Evolutionary conservation across 1,284 basidiomycete genomes (phyloP).

Genomic region (Sanghuangporus baumii): DNA sequence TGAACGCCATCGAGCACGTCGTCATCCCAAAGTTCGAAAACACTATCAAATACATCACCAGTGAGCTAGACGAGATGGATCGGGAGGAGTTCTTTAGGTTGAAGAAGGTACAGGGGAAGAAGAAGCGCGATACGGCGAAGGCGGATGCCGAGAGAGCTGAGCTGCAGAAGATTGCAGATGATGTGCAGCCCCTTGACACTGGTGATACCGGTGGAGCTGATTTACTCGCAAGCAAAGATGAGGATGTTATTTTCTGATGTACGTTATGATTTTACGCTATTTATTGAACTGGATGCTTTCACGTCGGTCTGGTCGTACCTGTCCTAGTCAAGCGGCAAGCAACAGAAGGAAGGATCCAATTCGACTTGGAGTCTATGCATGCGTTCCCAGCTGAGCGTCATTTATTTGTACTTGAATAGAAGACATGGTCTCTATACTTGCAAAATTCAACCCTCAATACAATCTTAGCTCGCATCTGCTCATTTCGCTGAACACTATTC

Average conservation of each 20-base stretch:
- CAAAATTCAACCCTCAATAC: no score
- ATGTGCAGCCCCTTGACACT: constrained; percentile 27
- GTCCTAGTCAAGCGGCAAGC: no score
- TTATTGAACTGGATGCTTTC: not conserved
- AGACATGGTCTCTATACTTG: no score
- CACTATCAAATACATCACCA: constrained; percentile 95
- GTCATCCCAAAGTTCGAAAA: constrained; percentile 95
- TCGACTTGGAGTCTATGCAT: no score
- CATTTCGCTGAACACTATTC: no score
- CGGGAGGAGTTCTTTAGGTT: constrained; percentile 95
- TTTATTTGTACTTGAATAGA: no score
- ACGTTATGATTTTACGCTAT: not conserved
- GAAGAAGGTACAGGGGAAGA: constrained; percentile 97
- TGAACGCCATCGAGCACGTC: constrained; percentile 98
- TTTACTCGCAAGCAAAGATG: constrained; percentile 80
- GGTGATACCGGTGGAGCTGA: constrained; percentile 36
- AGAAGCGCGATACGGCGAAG: constrained; percentile 76
- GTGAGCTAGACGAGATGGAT: constrained; percentile 96
- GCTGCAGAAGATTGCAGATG: constrained; percentile 17
- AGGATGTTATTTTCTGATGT: constrained; percentile 83
- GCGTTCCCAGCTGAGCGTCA: no score
- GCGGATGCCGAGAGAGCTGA: constrained; percentile 34
- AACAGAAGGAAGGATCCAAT: no score
- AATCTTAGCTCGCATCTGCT: no score
- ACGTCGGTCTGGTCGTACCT: constrained; percentile 38